A percentile compares a stretch with the other conserved stretches of the same genome.
These are phyloP conservation scores for Penicillium thymicola DNA, from an alignment of 2,329 filamentous ascomycete species.

Conservation along the genomic window DNA sequence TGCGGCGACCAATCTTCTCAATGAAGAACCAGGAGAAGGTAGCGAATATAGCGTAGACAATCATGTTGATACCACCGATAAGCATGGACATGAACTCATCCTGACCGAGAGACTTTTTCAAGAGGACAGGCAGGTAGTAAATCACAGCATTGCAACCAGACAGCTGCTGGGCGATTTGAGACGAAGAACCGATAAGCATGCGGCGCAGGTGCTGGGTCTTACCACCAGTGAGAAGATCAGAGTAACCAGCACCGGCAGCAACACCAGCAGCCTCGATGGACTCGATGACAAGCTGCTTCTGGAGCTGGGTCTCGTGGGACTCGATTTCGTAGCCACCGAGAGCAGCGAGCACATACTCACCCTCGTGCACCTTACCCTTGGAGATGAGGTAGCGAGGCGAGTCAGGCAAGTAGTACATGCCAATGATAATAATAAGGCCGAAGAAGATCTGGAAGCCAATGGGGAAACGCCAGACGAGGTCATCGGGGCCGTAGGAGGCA, in stretches of 20 bases:
- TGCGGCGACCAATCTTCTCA: slow-evolving; percentile 48
- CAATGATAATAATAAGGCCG: slow-evolving; percentile 44
- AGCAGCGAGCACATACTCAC: slow-evolving; percentile 50
- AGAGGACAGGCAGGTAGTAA: slow-evolving; percentile 50
- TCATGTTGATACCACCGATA: slow-evolving; percentile 54
- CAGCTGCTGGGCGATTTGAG: slow-evolving; percentile 48
- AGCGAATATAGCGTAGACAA: slow-evolving; percentile 42
- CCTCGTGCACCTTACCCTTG: slow-evolving; percentile 47
- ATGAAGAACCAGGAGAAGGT: slow-evolving; percentile 50
- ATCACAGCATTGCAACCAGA: slow-evolving; percentile 51
- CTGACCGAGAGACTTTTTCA: slow-evolving; percentile 45
- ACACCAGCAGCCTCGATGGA: slow-evolving; percentile 63
- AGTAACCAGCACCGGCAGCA: slow-evolving; percentile 47
- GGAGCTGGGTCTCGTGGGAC: slow-evolving; percentile 55
- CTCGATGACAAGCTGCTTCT: slow-evolving; percentile 67
- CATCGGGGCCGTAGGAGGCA: slow-evolving; percentile 34
- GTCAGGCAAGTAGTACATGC: slow-evolving; percentile 46
- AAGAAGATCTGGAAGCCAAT: slow-evolving; percentile 54
- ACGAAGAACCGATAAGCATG: slow-evolving; percentile 40
- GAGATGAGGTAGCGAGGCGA: slow-evolving; percentile 48
- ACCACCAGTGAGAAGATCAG: slow-evolving; percentile 38
- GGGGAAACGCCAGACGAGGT: slow-evolving; percentile 51
- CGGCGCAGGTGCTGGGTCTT: slow-evolving; percentile 41
- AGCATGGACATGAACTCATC: slow-evolving; percentile 46
- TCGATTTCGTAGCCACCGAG: slow-evolving; percentile 49